Evolutionary conservation across 805 yeast species (phyloP).

Genomic region (Candida gorgasii): DNA sequence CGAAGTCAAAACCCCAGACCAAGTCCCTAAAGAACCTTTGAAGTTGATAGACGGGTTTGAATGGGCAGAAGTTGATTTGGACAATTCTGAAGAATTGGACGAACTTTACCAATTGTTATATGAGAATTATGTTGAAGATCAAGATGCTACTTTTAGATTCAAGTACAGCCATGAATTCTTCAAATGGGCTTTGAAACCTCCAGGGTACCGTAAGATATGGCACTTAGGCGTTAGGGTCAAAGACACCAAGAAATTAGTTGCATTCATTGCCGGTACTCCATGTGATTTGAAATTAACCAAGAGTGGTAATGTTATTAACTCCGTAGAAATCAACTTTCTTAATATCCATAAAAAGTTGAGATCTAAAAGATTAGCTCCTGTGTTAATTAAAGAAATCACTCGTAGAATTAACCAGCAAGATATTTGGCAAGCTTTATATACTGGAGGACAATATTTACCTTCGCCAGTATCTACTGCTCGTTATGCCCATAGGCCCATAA

Average conservation of each 20-base stretch:
- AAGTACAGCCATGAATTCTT: slow-evolving; percentile 81
- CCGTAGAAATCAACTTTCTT: slow-evolving; percentile 90
- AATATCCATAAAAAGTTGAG: slow-evolving; percentile 93
- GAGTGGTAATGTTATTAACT: slow-evolving; percentile 44
- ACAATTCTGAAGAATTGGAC: slow-evolving; percentile 54
- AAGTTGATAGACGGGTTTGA: slow-evolving; percentile 79
- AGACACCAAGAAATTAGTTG: slow-evolving; percentile 74
- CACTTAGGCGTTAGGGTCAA: slow-evolving; percentile 90
- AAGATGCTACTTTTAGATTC: slow-evolving; percentile 88
- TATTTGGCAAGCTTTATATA: slow-evolving; percentile 95
- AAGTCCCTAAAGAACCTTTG: slow-evolving; percentile 69
- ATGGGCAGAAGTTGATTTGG: slow-evolving; percentile 79
- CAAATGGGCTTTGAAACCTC: slow-evolving; percentile 91
- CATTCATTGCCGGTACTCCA: slow-evolving; percentile 92
- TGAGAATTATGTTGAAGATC: slow-evolving; percentile 93
- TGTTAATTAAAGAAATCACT: slow-evolving; percentile 90
- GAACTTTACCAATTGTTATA: slow-evolving; percentile 80
- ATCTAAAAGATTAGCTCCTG: slow-evolving; percentile 92
- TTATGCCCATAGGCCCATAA: slow-evolving; percentile 89
- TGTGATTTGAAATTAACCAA: slow-evolving; percentile 62
- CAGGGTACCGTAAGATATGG: slow-evolving; percentile 91
- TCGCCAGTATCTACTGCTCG: slow-evolving; percentile 89
- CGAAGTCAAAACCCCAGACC: slow-evolving; percentile 69
- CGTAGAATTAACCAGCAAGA: slow-evolving; percentile 81
- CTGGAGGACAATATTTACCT: slow-evolving; percentile 90